Conservation (phyloP, 2,329 filamentous ascomycete genomes). For the Fusarium tjaetaba region DNA sequence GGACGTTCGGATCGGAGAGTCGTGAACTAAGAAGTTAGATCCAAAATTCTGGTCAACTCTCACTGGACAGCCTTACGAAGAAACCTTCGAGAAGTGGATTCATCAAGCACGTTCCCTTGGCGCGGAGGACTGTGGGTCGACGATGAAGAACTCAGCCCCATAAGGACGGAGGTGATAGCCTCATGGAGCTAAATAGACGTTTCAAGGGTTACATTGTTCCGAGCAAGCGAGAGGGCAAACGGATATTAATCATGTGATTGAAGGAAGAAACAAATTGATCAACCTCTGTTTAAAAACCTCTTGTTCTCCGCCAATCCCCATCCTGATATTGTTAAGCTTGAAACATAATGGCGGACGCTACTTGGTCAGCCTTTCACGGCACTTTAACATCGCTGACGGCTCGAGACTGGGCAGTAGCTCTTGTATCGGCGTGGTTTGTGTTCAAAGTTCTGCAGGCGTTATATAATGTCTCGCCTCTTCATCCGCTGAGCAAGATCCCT, state of each 20-base stretch:
- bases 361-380: background rate
- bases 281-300: background rate
- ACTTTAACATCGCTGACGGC: background rate
- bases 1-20: too few relatives aligned
- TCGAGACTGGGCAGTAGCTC: background rate
- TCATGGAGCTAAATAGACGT: background rate
- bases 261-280: background rate
- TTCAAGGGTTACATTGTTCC: background rate
- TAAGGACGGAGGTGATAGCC: background rate
- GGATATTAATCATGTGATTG: background rate
- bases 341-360: background rate
- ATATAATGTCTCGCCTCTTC: conserved; percentile 19
- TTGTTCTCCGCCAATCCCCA: background rate
- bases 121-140: background rate
- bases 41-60: too few relatives aligned
- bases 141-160: background rate
- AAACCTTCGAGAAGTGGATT: accelerated
- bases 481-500: conserved; percentile 12
- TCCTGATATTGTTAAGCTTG: background rate
- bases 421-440: background rate
- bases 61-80: background rate
- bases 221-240: background rate
- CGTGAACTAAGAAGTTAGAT: too few relatives aligned
- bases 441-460: background rate
- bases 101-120: background rate